Evolutionary conservation across 768 basidiomycete genomes (phyloP), one percentile per base, ranked within the genome.

Genomic region (Mycena galericulata): DNA sequence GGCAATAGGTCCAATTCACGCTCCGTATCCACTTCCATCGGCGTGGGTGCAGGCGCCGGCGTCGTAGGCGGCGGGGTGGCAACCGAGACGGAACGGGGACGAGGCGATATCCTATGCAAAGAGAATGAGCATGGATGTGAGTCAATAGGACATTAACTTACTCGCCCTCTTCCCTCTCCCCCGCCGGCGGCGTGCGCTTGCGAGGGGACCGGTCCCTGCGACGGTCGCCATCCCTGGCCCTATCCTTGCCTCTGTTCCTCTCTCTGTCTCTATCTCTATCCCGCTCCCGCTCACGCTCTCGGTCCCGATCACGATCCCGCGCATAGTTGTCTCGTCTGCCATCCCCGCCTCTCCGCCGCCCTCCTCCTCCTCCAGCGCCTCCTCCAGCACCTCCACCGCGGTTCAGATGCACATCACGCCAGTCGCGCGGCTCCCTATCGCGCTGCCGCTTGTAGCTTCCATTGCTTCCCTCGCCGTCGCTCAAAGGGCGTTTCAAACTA

Each of bases 141-240:
- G 45, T 62, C 57, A 69, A 57, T 36, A 51, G 26, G 12, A 47
- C 41, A 26, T 78, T 84, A 73, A 96, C 96, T 92, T 81, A 97
- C 95, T 97, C 96, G 85, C 93, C 95, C 86, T 97, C 96, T 82
- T 96, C 93, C 77, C 80, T 91, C 72, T 94, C 93, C 72, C 53
- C 66, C 76, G 6, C 67, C 67, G 69, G 64, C 54, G 73, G 74
- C 7, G 74, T 74, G n/a, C 63, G 60, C 47, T 54, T 67, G 57
- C 58, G 68, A 12, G 72, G 72, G 8, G 62, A 71, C 32, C 67
- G 70, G 18, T 76, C 77, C 38, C 73, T 76, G 69, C 70, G 75
- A 34, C 54, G 74, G 70, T 69, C 73, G 72, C 67, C 68, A 18
- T 53, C 70, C 60, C 65, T 63, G 47, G 53, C 56, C 45, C 65